These are phyloP conservation scores for Jaltomata sinuosa DNA, from an alignment of 257 asterid genomes.

Conservation along the genomic window DNA sequence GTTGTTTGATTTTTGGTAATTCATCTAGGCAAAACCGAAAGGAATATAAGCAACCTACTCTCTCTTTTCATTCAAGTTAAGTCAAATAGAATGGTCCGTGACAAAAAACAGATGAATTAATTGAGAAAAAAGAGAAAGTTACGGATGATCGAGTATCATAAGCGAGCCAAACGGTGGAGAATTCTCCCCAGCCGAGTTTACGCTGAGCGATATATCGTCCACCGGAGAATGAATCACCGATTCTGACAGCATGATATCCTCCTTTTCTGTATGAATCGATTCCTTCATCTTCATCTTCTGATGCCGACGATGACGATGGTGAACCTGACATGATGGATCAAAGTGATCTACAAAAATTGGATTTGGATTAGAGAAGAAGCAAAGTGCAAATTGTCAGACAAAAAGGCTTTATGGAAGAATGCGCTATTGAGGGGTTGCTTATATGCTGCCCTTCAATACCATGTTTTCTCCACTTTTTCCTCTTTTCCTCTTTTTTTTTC, in stretches of 20 bases:
- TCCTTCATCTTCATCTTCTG: slow-evolving; percentile 91
- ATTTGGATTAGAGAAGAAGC: slow-evolving; percentile 1
- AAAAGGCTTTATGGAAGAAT: not conserved
- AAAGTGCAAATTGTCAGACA: not conserved
- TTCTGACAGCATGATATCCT: slow-evolving; percentile 81
- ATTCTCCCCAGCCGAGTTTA: slow-evolving; percentile 97
- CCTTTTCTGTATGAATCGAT: slow-evolving; percentile 71
- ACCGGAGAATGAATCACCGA: slow-evolving; percentile 66
- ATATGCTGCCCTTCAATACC: slow-evolving; percentile 28
- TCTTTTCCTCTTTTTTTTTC: slow-evolving; percentile 4
- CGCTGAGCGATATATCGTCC: slow-evolving; percentile 92
- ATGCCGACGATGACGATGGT: slow-evolving; percentile 60
- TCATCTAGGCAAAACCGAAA: not conserved
- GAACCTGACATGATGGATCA: slow-evolving; percentile 47
- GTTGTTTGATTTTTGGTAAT: not conserved
- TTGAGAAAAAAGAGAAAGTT: slow-evolving; percentile 7
- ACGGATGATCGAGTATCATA: slow-evolving; percentile 79
- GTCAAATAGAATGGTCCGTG: not conserved
- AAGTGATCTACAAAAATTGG: not conserved
- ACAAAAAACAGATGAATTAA: not conserved
- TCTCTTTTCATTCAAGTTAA: not conserved
- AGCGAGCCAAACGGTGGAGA: slow-evolving; percentile 97
- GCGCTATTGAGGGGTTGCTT: not conserved
- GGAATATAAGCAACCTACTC: not conserved
- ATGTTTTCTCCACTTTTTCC: slow-evolving; percentile 38